Percentiles rank a stretch among this genome's conserved stretches.
Evolutionary conservation across 352 stramenopile species (phyloP).

Genomic region (Thraustochytrium sp.): DNA sequence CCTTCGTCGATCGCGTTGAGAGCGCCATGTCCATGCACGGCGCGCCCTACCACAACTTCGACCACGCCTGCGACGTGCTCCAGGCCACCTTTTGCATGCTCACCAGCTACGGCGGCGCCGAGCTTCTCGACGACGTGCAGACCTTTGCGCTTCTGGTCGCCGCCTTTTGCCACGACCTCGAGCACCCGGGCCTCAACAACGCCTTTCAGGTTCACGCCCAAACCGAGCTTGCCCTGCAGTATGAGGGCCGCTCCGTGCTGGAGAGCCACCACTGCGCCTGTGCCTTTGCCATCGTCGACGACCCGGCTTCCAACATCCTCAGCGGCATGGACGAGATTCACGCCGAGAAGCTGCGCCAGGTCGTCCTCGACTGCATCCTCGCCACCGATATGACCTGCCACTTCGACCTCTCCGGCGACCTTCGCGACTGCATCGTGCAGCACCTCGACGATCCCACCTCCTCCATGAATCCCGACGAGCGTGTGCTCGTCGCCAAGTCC

Average conservation of each 20-base stretch:
- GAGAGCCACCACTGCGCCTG: slow-evolving; percentile 77
- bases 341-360: slow-evolving; percentile 8
- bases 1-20: slow-evolving; percentile 11
- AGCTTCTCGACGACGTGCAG: slow-evolving; percentile 53
- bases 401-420: slow-evolving; percentile 51
- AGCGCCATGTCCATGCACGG: not conserved
- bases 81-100: slow-evolving; percentile 48
- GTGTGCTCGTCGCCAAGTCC: slow-evolving; percentile 8
- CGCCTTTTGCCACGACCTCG: slow-evolving; percentile 75
- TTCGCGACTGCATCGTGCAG: slow-evolving; percentile 75
- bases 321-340: not conserved
- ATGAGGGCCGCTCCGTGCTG: slow-evolving; percentile 69
- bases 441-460: not conserved
- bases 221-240: slow-evolving; percentile 67
- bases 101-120: slow-evolving; percentile 16
- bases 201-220: slow-evolving; percentile 72
- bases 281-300: slow-evolving; percentile 6
- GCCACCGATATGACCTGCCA: slow-evolving; percentile 55
- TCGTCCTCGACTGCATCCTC: slow-evolving; percentile 54
- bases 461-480: slow-evolving; percentile 27
- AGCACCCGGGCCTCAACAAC: slow-evolving; percentile 77
- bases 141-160: slow-evolving; percentile 62
- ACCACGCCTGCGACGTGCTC: slow-evolving; percentile 51
- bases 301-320: not conserved
- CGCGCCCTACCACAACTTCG: slow-evolving; percentile 52